phyloP scores from a whole-genome alignment of 768 basidiomycete species.

The Asterophora lycoperdoides region DNA sequence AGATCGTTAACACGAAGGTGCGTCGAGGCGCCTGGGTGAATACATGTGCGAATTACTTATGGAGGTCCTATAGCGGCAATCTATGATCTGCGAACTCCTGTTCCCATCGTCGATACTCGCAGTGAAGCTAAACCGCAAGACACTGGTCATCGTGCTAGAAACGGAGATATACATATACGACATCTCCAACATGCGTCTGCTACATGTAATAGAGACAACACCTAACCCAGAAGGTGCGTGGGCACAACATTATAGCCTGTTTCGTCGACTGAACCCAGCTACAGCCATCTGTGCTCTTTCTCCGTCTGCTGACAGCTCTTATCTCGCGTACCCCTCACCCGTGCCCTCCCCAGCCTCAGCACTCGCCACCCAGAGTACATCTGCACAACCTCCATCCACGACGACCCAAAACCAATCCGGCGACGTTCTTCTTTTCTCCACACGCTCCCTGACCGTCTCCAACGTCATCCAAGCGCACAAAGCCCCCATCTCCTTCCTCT shows the following conservation, averaged over 20 bases:
- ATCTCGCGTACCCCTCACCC: constrained; percentile 94
- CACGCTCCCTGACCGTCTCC: constrained; percentile 83
- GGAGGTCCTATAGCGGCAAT: constrained; percentile 65
- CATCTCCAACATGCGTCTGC: constrained; percentile 95
- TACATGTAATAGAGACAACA: constrained; percentile 96
- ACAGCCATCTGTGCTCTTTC: constrained; percentile 92
- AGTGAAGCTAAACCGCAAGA: constrained; percentile 98
- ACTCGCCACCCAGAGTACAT: constrained; percentile 35
- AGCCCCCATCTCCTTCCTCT: constrained; percentile 80
- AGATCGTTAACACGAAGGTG: constrained; percentile 99
- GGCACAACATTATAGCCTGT: background rate
- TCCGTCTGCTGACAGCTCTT: constrained; percentile 88
- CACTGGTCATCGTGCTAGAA: constrained; percentile 93
- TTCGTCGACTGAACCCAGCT: constrained; percentile 2
- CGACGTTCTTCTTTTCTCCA: constrained; percentile 94
- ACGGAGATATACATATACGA: constrained; percentile 99
- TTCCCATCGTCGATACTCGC: constrained; percentile 95
- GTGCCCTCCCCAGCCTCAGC: constrained; percentile 77
- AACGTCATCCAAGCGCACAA: constrained; percentile 99
- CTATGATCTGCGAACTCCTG: constrained; percentile 96
- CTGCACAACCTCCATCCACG: constrained; percentile 35
- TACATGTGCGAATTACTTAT: background rate
- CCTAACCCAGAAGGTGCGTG: constrained; percentile 87
- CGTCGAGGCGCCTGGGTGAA: constrained; percentile 12
- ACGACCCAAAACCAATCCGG: constrained; percentile 48